A percentile compares a stretch with the other conserved stretches of the same genome.
phyloP scores from a whole-genome alignment of 2,329 filamentous ascomycete genomes.

The Xylariaceae sp. region DNA sequence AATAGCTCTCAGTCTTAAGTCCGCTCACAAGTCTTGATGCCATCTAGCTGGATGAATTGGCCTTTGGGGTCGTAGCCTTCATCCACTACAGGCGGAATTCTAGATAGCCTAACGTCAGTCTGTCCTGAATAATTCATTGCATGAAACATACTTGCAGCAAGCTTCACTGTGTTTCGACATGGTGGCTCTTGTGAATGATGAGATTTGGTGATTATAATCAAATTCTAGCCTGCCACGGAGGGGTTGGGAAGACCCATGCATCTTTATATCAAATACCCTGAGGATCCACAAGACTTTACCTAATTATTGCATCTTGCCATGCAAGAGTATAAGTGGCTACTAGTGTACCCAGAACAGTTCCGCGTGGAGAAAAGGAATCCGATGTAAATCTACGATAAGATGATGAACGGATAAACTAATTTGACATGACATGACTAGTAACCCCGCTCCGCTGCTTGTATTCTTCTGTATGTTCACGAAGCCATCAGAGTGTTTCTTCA shows the following conservation, averaged over 20 bases:
- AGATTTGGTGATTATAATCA: not conserved
- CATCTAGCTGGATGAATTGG: slow-evolving; percentile 24
- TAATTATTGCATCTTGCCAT: too few relatives aligned
- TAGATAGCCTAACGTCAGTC: slow-evolving; percentile 8
- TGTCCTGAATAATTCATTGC: not conserved
- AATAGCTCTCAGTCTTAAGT: too few relatives aligned
- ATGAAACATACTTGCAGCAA: slow-evolving; percentile 25
- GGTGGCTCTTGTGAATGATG: not conserved
- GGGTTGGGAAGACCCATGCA: too few relatives aligned
- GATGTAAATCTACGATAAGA: slow-evolving; percentile 9
- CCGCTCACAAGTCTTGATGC: slow-evolving; percentile 27
- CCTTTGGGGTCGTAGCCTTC: slow-evolving; percentile 30
- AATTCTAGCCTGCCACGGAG: not conserved
- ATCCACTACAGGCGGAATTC: slow-evolving; percentile 26
- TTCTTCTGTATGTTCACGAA: too few relatives aligned
- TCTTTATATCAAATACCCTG: too few relatives aligned
- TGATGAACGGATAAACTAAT: too few relatives aligned
- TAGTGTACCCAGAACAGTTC: not conserved
- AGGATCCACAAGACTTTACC: too few relatives aligned
- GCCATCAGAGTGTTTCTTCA: too few relatives aligned
- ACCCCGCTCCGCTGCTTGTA: not conserved
- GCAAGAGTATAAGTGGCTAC: too few relatives aligned
- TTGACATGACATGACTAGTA: not conserved
- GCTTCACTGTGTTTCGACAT: slow-evolving; percentile 32
- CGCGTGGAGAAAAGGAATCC: not conserved